Evolutionary conservation across 116 monocot species (phyloP).

Genomic region (Phalaenopsis hybrid): DNA sequence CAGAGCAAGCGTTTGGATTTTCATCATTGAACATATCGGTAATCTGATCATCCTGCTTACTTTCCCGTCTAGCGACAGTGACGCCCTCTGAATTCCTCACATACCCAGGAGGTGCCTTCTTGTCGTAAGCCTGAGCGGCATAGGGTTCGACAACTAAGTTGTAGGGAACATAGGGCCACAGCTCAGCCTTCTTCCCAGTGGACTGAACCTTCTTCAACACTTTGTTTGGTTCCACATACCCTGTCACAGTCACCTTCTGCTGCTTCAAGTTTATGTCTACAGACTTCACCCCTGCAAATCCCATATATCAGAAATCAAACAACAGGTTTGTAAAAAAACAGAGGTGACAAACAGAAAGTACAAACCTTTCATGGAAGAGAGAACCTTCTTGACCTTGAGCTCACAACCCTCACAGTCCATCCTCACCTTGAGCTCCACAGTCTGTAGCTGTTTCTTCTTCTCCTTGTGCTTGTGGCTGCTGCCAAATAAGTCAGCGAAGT

Average conservation of each 20-base stretch:
- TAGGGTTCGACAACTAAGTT: slow-evolving; percentile 26
- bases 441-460: slow-evolving; percentile 25
- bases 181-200: slow-evolving; percentile 58
- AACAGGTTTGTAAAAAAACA: no score
- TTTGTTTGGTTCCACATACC: slow-evolving; percentile 56
- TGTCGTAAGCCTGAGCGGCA: slow-evolving; percentile 23
- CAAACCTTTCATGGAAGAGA: slow-evolving; percentile 36
- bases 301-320: not conserved
- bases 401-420: slow-evolving; percentile 48
- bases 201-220: slow-evolving; percentile 51
- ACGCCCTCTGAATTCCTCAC: slow-evolving; percentile 20
- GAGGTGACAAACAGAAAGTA: no score
- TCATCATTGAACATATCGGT: slow-evolving; percentile 48
- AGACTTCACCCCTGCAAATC: slow-evolving; percentile 32
- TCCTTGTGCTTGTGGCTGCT: slow-evolving; percentile 16
- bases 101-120: slow-evolving; percentile 32
- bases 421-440: slow-evolving; percentile 38
- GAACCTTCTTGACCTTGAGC: slow-evolving; percentile 34
- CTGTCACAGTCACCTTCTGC: slow-evolving; percentile 52
- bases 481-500: slow-evolving; percentile 17
- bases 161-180: slow-evolving; percentile 69
- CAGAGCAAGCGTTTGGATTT: slow-evolving; percentile 43
- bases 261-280: slow-evolving; percentile 54
- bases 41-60: slow-evolving; percentile 30
- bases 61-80: not conserved